These are phyloP conservation scores for Penicillium sp. DNA, from an alignment of 2,329 filamentous ascomycete species.

Conservation along the genomic window DNA sequence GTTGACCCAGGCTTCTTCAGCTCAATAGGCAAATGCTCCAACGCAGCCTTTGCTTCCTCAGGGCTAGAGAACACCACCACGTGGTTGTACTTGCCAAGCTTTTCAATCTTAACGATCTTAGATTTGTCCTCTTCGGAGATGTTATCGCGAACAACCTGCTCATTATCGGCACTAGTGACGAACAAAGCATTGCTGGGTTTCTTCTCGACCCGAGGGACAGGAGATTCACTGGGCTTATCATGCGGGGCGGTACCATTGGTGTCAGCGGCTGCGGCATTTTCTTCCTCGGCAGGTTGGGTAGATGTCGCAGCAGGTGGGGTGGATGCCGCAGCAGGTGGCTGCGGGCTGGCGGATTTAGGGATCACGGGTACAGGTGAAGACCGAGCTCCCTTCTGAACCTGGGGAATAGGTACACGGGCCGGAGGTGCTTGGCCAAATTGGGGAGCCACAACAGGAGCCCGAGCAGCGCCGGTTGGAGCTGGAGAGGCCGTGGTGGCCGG, in stretches of 20 bases:
- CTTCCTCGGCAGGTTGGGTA: constrained; percentile 41
- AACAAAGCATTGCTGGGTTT: constrained; percentile 80
- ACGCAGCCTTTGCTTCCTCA: constrained; percentile 75
- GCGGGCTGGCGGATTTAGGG: constrained; percentile 40
- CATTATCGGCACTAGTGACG: constrained; percentile 77
- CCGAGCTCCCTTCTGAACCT: constrained; percentile 33
- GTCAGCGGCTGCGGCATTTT: constrained; percentile 50
- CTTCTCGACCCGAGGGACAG: constrained; percentile 58
- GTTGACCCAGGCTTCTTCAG: constrained; percentile 62
- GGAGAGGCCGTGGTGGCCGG: constrained; percentile 36
- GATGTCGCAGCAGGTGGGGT: constrained; percentile 39
- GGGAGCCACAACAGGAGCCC: constrained; percentile 34
- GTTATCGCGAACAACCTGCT: constrained; percentile 76
- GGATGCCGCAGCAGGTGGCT: constrained; percentile 37
- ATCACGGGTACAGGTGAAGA: constrained; percentile 43
- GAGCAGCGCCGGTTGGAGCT: constrained; percentile 38
- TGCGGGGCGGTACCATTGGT: constrained; percentile 52
- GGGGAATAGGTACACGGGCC: constrained; percentile 30
- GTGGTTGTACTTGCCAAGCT: constrained; percentile 65
- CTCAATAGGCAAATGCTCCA: constrained; percentile 70
- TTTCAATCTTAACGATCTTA: constrained; percentile 73
- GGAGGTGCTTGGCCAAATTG: constrained; percentile 44
- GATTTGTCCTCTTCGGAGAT: constrained; percentile 77
- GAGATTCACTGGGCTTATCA: constrained; percentile 40
- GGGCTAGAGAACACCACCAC: constrained; percentile 78